Evolutionary conservation across 2,329 filamentous ascomycete species (phyloP).

Genomic region (Fusarium mundagurra): DNA sequence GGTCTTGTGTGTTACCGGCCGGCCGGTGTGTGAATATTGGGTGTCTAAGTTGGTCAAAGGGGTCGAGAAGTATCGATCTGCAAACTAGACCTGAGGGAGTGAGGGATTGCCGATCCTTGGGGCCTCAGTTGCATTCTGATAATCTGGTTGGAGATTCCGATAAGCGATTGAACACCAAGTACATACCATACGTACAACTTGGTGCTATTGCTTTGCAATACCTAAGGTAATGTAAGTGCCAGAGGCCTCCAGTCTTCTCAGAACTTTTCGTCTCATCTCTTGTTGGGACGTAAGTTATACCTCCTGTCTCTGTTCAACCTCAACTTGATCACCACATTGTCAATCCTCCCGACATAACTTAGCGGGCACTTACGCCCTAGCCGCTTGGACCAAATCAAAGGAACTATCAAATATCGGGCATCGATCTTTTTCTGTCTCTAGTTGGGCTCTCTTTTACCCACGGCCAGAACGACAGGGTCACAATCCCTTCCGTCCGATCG

Average conservation of each 20-base stretch:
- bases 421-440: constrained; percentile 6
- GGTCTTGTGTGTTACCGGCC: background rate
- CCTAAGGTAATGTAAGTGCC: background rate
- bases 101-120: constrained; percentile 19
- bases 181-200: background rate
- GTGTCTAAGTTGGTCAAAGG: constrained; percentile 4
- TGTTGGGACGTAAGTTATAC: background rate
- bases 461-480: background rate
- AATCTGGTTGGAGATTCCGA: constrained; percentile 5
- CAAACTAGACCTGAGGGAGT: constrained; percentile 10
- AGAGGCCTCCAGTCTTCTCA: constrained; percentile 13
- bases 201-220: background rate
- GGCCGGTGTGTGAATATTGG: constrained; percentile 25
- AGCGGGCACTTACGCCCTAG: background rate
- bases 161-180: constrained; percentile 10
- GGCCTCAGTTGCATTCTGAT: constrained; percentile 7
- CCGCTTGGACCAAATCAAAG: background rate
- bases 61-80: constrained; percentile 24
- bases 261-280: background rate
- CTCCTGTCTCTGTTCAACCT: background rate
- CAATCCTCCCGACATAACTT: background rate
- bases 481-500: constrained; percentile 12
- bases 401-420: background rate
- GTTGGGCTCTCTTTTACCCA: background rate
- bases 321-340: background rate